Evolutionary conservation across 139 green algal species (phyloP).

Genomic region (Coelastrella sp.): DNA sequence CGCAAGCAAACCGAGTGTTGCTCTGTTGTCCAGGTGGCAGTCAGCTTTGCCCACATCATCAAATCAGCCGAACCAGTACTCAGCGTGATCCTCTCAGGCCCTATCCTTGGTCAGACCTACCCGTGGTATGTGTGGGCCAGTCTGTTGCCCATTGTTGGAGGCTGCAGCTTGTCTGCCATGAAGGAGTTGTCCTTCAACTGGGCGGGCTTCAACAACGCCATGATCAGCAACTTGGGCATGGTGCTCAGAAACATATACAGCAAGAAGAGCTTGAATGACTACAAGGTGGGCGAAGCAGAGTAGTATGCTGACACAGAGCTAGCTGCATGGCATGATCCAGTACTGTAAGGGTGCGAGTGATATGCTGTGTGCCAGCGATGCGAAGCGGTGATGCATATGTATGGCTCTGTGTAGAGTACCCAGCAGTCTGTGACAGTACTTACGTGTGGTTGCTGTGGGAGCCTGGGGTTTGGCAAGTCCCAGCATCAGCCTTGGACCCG

Average conservation of each 20-base stretch:
- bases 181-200: constrained; percentile 89
- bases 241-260: constrained; percentile 93
- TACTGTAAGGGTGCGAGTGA: too few relatives aligned
- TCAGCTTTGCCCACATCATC: constrained; percentile 92
- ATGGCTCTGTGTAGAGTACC: too few relatives aligned
- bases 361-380: too few relatives aligned
- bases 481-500: too few relatives aligned
- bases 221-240: constrained; percentile 93
- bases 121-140: constrained; percentile 83
- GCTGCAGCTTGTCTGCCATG: constrained; percentile 88
- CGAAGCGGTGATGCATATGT: too few relatives aligned
- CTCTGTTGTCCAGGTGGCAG: constrained; percentile 78
- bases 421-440: too few relatives aligned
- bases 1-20: too few relatives aligned
- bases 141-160: constrained; percentile 87
- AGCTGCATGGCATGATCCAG: too few relatives aligned
- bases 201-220: constrained; percentile 91
- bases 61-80: constrained; percentile 81
- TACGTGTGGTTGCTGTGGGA: too few relatives aligned
- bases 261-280: constrained; percentile 91
- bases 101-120: constrained; percentile 70
- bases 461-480: too few relatives aligned
- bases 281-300: constrained; percentile 68
- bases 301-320: background rate
- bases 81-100: constrained; percentile 82